Base-by-base conservation (phyloP, 2,329 filamentous ascomycete species). In the Fusarium devonianum region DNA sequence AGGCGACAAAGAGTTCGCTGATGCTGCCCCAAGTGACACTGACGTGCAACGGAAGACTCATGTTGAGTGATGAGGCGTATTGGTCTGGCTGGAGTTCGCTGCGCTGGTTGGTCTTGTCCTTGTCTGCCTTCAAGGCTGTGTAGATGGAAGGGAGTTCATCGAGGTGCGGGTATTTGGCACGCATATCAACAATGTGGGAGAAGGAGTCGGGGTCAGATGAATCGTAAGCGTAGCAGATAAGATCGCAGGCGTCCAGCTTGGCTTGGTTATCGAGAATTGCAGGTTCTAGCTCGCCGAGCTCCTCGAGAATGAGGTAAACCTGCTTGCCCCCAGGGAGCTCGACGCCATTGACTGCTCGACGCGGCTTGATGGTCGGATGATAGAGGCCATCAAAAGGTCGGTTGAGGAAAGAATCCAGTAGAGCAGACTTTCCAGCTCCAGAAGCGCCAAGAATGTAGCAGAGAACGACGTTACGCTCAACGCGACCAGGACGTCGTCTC, bases 191-290 rank as follows among this genome's bases (percentile, higher is more conserved):
- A 42, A 99, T 91, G 67, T 97, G 92, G 2, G 89, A 86, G 71
- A 99, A 99, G 4, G 91, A 96, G 71, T 97, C 92, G 0, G 94
- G 93, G 55, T 99, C 92, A 1, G 92, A 95, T 2, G 93, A 97
- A 75, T 99, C 94, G 73, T 97, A 99, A 1, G 91, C 87, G 73
- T 96, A 97, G 73, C 93, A 96, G 34, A 99, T 82, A 17, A 99
- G 81, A 71, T 99, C 94, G 72, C 93, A 97, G 5, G 92, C 87
- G 65, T 96, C 91, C 11, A 99, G 80, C 72, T 95, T 96, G 33
- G 86, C 83, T 66, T 87, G 86, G 67, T 99, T 99, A 47, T 97
- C 94, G 3, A 99, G 78, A 44, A 97, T 92, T 10, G 94, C 94
- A 0, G 91, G 89, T 71, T 97, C 94, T n/a, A 96, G 79, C 71